Conservation (phyloP, 768 basidiomycete species). For the Wakefieldia striispora region DNA sequence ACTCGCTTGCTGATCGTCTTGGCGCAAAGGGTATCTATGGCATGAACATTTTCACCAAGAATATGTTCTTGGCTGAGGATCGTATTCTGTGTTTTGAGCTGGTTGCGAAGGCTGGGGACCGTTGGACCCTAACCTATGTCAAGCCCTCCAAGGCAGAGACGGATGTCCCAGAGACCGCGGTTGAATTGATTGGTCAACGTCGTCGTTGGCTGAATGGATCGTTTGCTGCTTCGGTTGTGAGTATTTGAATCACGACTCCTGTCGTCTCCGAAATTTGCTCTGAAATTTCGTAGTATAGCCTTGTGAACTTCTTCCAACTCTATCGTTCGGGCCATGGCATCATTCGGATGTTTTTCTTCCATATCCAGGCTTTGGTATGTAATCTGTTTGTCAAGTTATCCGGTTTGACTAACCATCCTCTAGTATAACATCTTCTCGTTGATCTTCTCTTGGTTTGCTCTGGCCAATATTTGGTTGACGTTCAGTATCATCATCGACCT, state of each 20-base stretch:
- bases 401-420: constrained; percentile 1
- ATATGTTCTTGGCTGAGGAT: constrained; percentile 90
- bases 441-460: constrained; percentile 89
- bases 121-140: constrained; percentile 89
- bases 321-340: constrained; percentile 86
- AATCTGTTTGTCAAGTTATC: not conserved
- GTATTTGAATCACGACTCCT: constrained; percentile 27
- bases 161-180: constrained; percentile 91
- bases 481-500: constrained; percentile 94
- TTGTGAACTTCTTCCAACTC: constrained; percentile 90
- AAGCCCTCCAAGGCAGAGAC: constrained; percentile 97
- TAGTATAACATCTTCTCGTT: constrained; percentile 86
- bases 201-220: constrained; percentile 97
- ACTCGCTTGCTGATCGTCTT: constrained; percentile 86
- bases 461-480: constrained; percentile 93
- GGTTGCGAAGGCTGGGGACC: constrained; percentile 83
- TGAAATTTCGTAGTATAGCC: constrained; percentile 60
- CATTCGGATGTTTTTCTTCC: constrained; percentile 95
- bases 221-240: constrained; percentile 86
- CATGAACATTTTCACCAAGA: constrained; percentile 97
- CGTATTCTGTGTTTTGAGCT: constrained; percentile 97
- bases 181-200: constrained; percentile 92
- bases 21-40: constrained; percentile 93
- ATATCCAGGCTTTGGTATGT: constrained; percentile 85
- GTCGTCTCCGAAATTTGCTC: not conserved